Conservation (phyloP, 1,139 yeast species). For the Magnusiomyces suaveolens region DNA sequence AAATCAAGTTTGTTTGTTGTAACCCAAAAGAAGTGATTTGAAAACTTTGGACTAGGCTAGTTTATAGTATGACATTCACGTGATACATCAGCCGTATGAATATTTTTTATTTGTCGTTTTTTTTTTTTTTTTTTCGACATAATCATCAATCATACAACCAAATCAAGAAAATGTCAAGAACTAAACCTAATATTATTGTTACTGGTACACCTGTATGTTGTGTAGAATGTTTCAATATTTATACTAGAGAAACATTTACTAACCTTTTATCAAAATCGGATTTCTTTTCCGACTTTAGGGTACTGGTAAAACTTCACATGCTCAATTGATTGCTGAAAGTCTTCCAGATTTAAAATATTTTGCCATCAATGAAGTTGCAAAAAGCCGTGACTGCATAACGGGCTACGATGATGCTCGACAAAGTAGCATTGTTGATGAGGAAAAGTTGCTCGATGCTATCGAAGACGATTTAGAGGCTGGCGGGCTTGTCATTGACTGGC, state of each 20-base stretch:
- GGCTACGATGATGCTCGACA: conserved; percentile 82
- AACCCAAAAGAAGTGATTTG: too few relatives aligned
- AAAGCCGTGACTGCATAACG: conserved; percentile 63
- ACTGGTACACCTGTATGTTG: conserved; percentile 75
- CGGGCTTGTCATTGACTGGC: conserved; percentile 92
- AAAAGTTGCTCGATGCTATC: conserved; percentile 66
- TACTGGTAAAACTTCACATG: conserved; percentile 88
- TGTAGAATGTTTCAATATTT: too few relatives aligned
- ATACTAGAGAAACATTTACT: too few relatives aligned
- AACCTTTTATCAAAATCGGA: too few relatives aligned
- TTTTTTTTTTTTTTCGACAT: not conserved
- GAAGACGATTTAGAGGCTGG: conserved; percentile 75
- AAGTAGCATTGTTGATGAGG: conserved; percentile 87
- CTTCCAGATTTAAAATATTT: conserved; percentile 47
- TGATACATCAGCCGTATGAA: too few relatives aligned
- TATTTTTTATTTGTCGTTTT: too few relatives aligned
- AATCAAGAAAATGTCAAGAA: conserved; percentile 8
- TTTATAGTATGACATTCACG: too few relatives aligned
- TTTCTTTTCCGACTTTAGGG: conserved; percentile 38
- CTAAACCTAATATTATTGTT: conserved; percentile 69
- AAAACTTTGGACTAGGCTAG: too few relatives aligned
- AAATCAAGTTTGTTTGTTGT: too few relatives aligned
- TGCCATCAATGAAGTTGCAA: conserved; percentile 74
- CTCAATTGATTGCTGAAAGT: conserved; percentile 49
- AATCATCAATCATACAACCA: not conserved